Percentiles rank a stretch among this genome's conserved stretches.
phyloP scores from a whole-genome alignment of 176 grass and related monocot species.

The Carex littledalei region DNA sequence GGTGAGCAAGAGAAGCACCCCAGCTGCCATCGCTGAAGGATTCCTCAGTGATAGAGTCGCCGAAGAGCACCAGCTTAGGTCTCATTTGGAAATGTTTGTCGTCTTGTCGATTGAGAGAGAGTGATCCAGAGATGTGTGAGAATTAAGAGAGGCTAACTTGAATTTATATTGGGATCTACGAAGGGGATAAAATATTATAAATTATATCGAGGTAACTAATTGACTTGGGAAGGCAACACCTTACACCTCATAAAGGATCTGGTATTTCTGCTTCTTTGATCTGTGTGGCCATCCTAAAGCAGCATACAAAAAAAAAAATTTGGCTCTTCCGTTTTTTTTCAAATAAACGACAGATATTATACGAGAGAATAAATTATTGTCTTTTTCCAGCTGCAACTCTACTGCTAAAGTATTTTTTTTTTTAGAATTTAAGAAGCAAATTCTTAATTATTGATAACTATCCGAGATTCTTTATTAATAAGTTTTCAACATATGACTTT shows the following conservation, averaged over 20 bases:
- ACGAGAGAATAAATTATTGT: too few relatives aligned
- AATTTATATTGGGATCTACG: neutral
- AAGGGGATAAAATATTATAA: neutral
- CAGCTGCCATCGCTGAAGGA: constrained; percentile 67
- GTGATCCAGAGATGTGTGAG: neutral
- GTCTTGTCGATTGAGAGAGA: neutral
- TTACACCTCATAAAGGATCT: neutral
- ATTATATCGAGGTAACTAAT: neutral
- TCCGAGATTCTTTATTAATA: too few relatives aligned
- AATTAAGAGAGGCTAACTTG: neutral
- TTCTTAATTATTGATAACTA: too few relatives aligned
- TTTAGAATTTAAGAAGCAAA: too few relatives aligned
- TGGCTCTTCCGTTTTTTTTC: neutral
- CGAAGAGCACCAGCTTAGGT: constrained; percentile 69
- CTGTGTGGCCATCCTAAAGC: neutral
- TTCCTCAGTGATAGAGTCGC: constrained; percentile 85
- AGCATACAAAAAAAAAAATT: neutral
- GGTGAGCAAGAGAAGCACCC: constrained; percentile 58
- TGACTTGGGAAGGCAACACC: neutral
- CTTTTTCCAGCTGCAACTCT: too few relatives aligned
- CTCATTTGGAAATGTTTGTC: constrained; percentile 22
- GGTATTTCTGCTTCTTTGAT: neutral
- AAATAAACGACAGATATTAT: too few relatives aligned
- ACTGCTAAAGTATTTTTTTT: too few relatives aligned
- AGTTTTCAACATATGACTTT: too few relatives aligned